These are phyloP conservation scores for Magnusiomyces suaveolens DNA, from an alignment of 1,139 yeast genomes.

Conservation along the genomic window DNA sequence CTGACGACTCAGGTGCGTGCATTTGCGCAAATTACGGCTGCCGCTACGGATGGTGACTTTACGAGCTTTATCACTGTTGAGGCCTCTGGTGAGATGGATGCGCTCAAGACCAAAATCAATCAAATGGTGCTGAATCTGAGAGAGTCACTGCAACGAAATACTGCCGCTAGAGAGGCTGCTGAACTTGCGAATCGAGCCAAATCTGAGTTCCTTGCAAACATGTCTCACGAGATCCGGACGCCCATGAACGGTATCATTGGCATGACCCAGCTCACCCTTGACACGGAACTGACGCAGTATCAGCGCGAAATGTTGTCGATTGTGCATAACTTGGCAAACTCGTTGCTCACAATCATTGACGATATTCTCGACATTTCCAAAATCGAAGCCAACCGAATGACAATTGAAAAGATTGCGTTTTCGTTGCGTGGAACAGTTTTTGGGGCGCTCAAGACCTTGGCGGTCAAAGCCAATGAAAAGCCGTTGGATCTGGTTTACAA, in stretches of 20 bases:
- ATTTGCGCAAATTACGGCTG: slow-evolving; percentile 86
- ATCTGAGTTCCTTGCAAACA: slow-evolving; percentile 81
- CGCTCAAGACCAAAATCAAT: slow-evolving; percentile 78
- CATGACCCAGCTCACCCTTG: slow-evolving; percentile 81
- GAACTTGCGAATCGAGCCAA: slow-evolving; percentile 85
- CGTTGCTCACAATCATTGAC: slow-evolving; percentile 73
- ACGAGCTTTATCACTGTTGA: slow-evolving; percentile 84
- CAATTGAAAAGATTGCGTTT: slow-evolving; percentile 79
- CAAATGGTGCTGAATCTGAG: slow-evolving; percentile 84
- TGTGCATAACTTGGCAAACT: slow-evolving; percentile 77
- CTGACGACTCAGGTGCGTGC: slow-evolving; percentile 88
- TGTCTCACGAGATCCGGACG: slow-evolving; percentile 86
- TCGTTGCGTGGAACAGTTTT: slow-evolving; percentile 73
- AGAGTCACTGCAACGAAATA: slow-evolving; percentile 81
- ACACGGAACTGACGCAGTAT: slow-evolving; percentile 77
- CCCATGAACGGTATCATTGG: slow-evolving; percentile 91
- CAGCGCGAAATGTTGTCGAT: slow-evolving; percentile 85
- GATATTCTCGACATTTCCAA: slow-evolving; percentile 85
- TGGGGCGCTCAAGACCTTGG: slow-evolving; percentile 78
- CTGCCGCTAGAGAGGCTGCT: slow-evolving; percentile 91
- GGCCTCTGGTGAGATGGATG: slow-evolving; percentile 91
- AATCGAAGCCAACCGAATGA: slow-evolving; percentile 88
- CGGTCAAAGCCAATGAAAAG: slow-evolving; percentile 81
- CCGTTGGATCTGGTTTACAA: slow-evolving; percentile 70
- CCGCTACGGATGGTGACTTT: slow-evolving; percentile 90